phyloP scores from a whole-genome alignment of 306 rosid species.

The Fagus crenata region DNA sequence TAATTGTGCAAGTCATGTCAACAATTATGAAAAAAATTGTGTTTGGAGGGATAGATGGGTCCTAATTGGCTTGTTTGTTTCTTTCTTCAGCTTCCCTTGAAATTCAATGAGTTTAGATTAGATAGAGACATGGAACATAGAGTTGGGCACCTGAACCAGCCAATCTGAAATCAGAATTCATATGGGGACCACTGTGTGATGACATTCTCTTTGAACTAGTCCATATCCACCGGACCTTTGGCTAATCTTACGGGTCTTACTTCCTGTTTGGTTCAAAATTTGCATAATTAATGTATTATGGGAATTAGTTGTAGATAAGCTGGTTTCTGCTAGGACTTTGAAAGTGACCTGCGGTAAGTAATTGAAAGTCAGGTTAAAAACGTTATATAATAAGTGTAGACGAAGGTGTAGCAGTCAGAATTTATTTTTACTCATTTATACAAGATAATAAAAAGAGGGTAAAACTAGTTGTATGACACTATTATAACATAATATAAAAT shows the following conservation, averaged over 20 bases:
- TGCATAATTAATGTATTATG: not conserved
- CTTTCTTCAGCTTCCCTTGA: conserved; percentile 8
- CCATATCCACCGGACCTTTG: conserved; percentile 32
- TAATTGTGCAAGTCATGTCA: too few relatives aligned
- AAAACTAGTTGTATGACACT: not conserved
- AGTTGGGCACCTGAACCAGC: conserved; percentile 35
- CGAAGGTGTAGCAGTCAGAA: not conserved
- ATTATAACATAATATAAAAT: not conserved
- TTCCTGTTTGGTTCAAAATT: conserved; percentile 18
- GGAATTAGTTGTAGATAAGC: conserved; percentile 40
- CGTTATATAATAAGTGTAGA: not conserved
- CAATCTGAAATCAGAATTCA: conserved; percentile 27
- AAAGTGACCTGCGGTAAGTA: conserved; percentile 19
- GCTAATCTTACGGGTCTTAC: not conserved
- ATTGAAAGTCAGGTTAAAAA: not conserved
- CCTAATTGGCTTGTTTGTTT: not conserved
- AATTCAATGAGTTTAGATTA: conserved; percentile 20
- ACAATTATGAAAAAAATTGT: too few relatives aligned
- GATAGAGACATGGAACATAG: not conserved
- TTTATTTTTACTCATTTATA: not conserved
- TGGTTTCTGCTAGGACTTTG: conserved; percentile 44
- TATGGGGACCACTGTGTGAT: conserved; percentile 13
- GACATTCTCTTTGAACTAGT: conserved; percentile 26
- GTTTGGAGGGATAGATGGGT: not conserved
- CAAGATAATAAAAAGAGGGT: not conserved